Percentiles rank a stretch among this genome's conserved stretches.
Evolutionary conservation across 495 filamentous ascomycete genomes (phyloP).

Genomic region (Aspergillus taichungensis): DNA sequence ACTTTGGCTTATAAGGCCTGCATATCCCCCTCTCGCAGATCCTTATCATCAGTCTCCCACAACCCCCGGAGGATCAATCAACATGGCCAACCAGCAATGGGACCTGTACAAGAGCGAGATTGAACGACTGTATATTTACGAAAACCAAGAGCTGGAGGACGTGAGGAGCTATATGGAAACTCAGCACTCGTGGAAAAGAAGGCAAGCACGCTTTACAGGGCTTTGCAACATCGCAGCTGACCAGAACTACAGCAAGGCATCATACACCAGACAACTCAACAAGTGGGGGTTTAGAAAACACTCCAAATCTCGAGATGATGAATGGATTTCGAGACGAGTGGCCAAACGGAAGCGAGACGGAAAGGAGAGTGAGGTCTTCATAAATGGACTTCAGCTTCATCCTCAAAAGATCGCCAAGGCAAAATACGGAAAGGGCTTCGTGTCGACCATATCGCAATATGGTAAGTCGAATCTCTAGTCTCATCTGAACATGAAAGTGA

Average conservation of each 20-base stretch:
- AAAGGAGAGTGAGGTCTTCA: constrained; percentile 10
- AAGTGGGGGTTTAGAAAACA: constrained; percentile 9
- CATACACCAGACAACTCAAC: constrained; percentile 1
- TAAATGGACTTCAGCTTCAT: constrained; percentile 1
- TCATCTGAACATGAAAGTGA: neutral
- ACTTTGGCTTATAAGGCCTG: neutral
- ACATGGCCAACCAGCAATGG: constrained; percentile 7
- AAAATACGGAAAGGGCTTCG: constrained; percentile 4
- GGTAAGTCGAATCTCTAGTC: too few relatives aligned
- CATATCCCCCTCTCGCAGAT: too few relatives aligned
- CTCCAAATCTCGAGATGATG: neutral
- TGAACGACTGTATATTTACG: constrained; percentile 28
- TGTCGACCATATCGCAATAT: too few relatives aligned
- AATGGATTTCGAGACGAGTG: constrained; percentile 1
- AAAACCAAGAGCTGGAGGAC: constrained; percentile 29
- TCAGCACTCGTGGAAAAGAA: constrained; percentile 27
- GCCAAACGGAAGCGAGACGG: constrained; percentile 6
- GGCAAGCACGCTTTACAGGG: constrained; percentile 18
- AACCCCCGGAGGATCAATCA: too few relatives aligned
- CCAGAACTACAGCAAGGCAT: neutral
- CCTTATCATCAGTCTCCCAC: too few relatives aligned
- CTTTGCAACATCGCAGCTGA: neutral
- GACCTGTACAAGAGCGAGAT: constrained; percentile 12
- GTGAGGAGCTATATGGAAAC: constrained; percentile 34
- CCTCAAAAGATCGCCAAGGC: constrained; percentile 3